Evolutionary conservation across 768 basidiomycete genomes (phyloP), one percentile per base, ranked within the genome.

Genomic region (Rhodotorula graminis): DNA sequence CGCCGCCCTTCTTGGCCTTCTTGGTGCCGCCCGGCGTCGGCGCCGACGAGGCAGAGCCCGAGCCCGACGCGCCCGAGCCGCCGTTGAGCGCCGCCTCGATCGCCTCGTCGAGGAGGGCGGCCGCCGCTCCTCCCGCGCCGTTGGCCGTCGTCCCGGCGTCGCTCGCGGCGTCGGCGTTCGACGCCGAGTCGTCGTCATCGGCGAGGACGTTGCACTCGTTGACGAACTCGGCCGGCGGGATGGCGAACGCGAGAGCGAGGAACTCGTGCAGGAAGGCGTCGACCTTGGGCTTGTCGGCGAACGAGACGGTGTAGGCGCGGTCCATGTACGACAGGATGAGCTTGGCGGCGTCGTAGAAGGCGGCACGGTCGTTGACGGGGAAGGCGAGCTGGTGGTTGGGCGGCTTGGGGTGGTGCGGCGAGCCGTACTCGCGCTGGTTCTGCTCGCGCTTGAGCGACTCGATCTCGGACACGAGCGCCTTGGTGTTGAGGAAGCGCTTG

Each of bases 271-370:
- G 83, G 82, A 94, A 94, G 61, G 85, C 85, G 80, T 97, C 96
- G 55, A 97, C 87, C 44, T 86, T 84, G 58, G 90, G 87, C 58
- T 92, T 87, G 82, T 98, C 95, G 64, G 85, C 84, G 31, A 61
- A 69, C n/a, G 70, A 65, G 56, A 79, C 74, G 25, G 85, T 86
- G 78, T 88, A 87, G 60, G 90, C 89, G 79, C 90, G 91, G 78
- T 97, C 95, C 76, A 99, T 85, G 83, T 91, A 97, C 23, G 89
- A 88, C 80, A 91, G 90, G 72, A 94, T 86, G 82, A 99, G 85
- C 83, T 93, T 93, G 80, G 95, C 61, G 9, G 76, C 69, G 81
- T 99, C 96, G 74, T 90, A 88, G 78, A 99, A 82, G 56, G 95
- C 89, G 29, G 86, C 85, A 15, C 85, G 86, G 80, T 97, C 92